phyloP scores from a whole-genome alignment of 164 flowering plant species.

The Macadamia tetraphylla region DNA sequence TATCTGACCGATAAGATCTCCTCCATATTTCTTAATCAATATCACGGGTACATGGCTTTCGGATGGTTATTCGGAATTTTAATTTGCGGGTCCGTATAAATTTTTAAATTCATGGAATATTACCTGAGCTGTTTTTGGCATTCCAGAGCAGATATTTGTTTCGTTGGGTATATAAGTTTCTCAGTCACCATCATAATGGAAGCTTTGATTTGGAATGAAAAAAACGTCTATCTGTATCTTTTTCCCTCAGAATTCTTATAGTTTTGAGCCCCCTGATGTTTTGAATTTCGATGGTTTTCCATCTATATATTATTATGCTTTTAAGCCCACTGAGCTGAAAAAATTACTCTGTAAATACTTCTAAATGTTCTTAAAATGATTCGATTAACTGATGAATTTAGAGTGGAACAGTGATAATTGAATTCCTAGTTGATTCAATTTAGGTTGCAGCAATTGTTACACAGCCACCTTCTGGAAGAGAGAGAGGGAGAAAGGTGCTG shows the following conservation, averaged over 20 bases:
- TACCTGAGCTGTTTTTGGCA: background rate
- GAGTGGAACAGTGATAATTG: background rate
- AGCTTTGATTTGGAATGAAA: too few species aligned
- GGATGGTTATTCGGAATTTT: background rate
- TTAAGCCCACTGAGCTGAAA: too few species aligned
- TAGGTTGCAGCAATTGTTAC: constrained; percentile 96
- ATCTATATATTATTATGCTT: too few species aligned
- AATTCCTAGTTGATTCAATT: constrained; percentile 9
- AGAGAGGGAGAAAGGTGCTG: constrained; percentile 72
- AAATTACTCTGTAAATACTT: too few species aligned
- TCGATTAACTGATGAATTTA: background rate
- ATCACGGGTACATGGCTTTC: background rate
- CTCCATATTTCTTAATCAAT: background rate
- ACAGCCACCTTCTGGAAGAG: constrained; percentile 80
- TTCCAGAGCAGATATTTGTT: too few species aligned
- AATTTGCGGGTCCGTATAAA: background rate
- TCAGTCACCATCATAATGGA: too few species aligned
- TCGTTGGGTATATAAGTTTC: too few species aligned
- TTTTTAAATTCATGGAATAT: background rate
- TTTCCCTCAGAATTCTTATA: too few species aligned
- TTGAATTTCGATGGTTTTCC: too few species aligned
- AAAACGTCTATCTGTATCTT: too few species aligned
- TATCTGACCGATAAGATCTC: background rate
- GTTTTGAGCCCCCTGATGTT: too few species aligned
- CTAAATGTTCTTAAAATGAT: background rate